These are phyloP conservation scores for Exophiala bonariae DNA, from an alignment of 2,329 filamentous ascomycete species.

Conservation along the genomic window DNA sequence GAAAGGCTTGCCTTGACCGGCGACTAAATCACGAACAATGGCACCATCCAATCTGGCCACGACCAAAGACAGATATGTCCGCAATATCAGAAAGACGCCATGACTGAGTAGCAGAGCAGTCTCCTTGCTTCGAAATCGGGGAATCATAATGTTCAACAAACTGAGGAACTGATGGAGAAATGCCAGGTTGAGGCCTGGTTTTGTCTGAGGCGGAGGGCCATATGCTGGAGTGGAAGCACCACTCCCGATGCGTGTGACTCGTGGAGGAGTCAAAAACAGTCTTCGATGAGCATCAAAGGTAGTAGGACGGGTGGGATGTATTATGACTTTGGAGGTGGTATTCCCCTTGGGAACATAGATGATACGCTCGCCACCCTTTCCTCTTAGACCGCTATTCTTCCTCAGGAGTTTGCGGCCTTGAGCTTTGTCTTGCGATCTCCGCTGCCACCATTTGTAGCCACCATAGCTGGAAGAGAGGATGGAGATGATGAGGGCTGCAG, in stretches of 20 bases:
- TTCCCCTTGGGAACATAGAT: constrained; percentile 94
- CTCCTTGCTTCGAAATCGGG: constrained; percentile 92
- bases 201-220: constrained; percentile 78
- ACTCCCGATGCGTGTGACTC: constrained; percentile 74
- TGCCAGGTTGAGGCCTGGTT: constrained; percentile 89
- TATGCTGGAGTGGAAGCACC: constrained; percentile 63
- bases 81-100: constrained; percentile 81
- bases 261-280: constrained; percentile 86
- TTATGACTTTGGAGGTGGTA: constrained; percentile 84
- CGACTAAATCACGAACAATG: constrained; percentile 94
- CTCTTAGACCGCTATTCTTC: constrained; percentile 87
- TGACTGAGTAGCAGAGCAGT: constrained; percentile 87
- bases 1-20: constrained; percentile 85
- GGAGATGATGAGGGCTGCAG: constrained; percentile 71
- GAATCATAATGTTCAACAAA: constrained; percentile 95
- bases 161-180: constrained; percentile 97
- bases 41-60: constrained; percentile 92
- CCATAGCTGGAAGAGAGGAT: constrained; percentile 80
- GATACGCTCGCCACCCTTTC: constrained; percentile 91
- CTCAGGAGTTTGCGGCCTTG: constrained; percentile 79
- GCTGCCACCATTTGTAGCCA: constrained; percentile 74
- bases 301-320: constrained; percentile 83
- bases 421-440: constrained; percentile 73
- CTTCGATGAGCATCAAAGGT: constrained; percentile 96
- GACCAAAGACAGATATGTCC: constrained; percentile 91